Percentiles rank a stretch among this genome's conserved stretches.
phyloP scores from a whole-genome alignment of 495 filamentous ascomycete genomes.

The Aspergillus steynii region DNA sequence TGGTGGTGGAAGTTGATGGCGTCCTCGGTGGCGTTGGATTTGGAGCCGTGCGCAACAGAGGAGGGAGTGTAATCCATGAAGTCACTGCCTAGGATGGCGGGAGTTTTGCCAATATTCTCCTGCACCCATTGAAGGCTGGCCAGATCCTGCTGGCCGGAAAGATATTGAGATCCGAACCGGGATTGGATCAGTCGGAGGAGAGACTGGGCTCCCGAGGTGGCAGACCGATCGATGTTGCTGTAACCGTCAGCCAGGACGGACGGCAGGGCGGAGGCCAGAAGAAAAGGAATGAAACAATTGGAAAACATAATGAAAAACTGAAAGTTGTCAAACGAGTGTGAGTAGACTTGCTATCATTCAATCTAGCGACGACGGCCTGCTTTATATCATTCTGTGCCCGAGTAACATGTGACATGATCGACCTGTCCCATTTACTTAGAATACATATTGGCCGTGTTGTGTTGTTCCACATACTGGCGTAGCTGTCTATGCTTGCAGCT shows the following conservation, averaged over 20 bases:
- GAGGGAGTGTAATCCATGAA: conserved; percentile 14
- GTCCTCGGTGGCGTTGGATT: conserved; percentile 4
- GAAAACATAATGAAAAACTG: background rate
- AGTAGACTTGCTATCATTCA: background rate
- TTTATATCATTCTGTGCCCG: background rate
- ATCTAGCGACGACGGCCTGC: background rate
- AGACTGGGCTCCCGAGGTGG: conserved; percentile 2
- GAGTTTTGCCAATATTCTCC: conserved; percentile 1
- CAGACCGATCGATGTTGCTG: conserved; percentile 2
- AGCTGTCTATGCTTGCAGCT: background rate
- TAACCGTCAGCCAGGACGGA: conserved; percentile 3
- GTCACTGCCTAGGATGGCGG: conserved; percentile 10
- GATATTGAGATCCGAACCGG: background rate
- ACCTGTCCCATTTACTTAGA: background rate
- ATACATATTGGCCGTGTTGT: no score
- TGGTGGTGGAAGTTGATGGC: conserved; percentile 4
- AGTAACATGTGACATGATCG: background rate
- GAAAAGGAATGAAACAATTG: background rate
- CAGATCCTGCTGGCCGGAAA: conserved; percentile 12
- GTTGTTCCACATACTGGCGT: background rate
- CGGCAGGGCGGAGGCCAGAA: background rate
- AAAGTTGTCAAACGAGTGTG: background rate
- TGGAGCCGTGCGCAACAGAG: conserved; percentile 1
- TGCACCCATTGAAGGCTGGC: conserved; percentile 4
- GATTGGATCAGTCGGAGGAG: conserved; percentile 6